Base-by-base conservation (phyloP, 371 early-diverging fungal species). In the Mortierella sp. region DNA sequence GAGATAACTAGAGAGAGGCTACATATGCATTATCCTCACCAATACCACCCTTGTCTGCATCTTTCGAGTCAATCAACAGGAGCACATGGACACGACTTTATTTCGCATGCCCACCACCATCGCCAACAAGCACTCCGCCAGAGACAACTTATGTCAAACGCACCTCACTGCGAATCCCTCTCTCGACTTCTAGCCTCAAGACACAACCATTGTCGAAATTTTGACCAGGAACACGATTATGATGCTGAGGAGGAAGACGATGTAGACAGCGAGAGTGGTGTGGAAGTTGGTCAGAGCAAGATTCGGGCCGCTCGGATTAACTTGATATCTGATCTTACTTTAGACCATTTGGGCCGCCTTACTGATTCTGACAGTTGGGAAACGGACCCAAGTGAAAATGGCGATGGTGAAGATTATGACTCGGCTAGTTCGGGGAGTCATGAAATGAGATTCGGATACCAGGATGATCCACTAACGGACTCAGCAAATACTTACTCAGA, bases 191-290 rank as follows among this genome's bases (percentile, higher is more conserved):
- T 6, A 43, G n/a, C 35, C 16, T 18, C 60, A 8, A 26, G 45
- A 30, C 55, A 24, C 18, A 22, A 35, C 16, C 35, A 26, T 5
- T 16, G 37, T 4, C 55, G 22, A 12, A 3, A 30, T 20, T 58
- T 57, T 4, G 63, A 63, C 12, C 63, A 63, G 37, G 73, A 66
- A 12, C 37, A n/a, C 16, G 62, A 26, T 39, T 73, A 73, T 8
- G 68, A 68, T 37, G 73, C 55, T 26, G 73, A 73, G 28, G 68
- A 59, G 3, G 67, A 67, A 6, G 49, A 68, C 9, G 64, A 63
- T 30, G 18, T 54, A n/a, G 62, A 66, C 11, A 73, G 35, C 39
- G 63, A 73, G 32, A 62, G 55, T 30, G 73, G 35, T 5, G 37
- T 8, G n/a, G 67, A 63, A 22, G 22, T 12, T 22, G 22, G 22